Percentiles rank a stretch among this genome's conserved stretches.
These are phyloP conservation scores for Cyclocybe cylindracea DNA, from an alignment of 768 basidiomycete genomes.

Conservation along the genomic window DNA sequence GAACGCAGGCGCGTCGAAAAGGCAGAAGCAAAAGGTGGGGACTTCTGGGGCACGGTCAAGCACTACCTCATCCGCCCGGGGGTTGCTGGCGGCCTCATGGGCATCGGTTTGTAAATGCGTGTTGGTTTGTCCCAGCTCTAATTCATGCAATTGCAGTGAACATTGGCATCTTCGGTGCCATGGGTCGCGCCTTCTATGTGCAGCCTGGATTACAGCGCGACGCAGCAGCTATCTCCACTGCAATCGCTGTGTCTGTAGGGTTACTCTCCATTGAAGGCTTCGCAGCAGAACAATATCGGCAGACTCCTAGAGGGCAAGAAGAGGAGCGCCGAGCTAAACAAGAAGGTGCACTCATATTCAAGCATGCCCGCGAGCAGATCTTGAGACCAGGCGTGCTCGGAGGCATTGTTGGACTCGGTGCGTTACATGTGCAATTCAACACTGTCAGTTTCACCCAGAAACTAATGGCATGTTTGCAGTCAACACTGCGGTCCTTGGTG, in stretches of 20 bases:
- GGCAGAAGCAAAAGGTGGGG: slow-evolving; percentile 50
- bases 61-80: slow-evolving; percentile 62
- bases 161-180: slow-evolving; percentile 63
- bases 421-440: slow-evolving; percentile 21
- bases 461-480: slow-evolving; percentile 32
- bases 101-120: slow-evolving; percentile 50
- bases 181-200: slow-evolving; percentile 65
- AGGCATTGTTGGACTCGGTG: slow-evolving; percentile 62
- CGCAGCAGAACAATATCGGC: slow-evolving; percentile 57
- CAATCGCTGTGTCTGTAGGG: slow-evolving; percentile 54
- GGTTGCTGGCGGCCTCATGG: slow-evolving; percentile 71
- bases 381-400: slow-evolving; percentile 68
- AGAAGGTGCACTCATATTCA: slow-evolving; percentile 58
- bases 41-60: slow-evolving; percentile 54
- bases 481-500: slow-evolving; percentile 63
- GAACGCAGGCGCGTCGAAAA: slow-evolving; percentile 34
- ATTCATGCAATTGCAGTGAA: slow-evolving; percentile 48
- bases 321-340: slow-evolving; percentile 58
- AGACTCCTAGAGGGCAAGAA: slow-evolving; percentile 57
- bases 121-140: not conserved
- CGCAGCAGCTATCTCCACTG: slow-evolving; percentile 49
- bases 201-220: slow-evolving; percentile 62
- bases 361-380: slow-evolving; percentile 53
- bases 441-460: not conserved
- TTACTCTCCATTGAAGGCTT: slow-evolving; percentile 66